phyloP scores from a whole-genome alignment of 2,329 filamentous ascomycete genomes.

The Didymella lethalis region DNA sequence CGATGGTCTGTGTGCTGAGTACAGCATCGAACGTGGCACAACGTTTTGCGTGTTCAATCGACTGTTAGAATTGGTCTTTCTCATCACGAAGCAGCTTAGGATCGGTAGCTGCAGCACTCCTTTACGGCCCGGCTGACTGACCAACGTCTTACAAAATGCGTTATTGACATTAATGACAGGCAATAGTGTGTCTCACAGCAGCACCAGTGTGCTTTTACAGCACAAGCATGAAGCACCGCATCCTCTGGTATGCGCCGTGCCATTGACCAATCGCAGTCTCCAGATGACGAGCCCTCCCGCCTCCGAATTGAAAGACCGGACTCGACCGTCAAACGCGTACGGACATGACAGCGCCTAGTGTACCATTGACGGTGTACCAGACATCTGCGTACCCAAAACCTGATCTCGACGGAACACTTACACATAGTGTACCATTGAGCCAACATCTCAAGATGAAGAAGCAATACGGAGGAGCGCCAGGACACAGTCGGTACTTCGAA shows the following conservation, averaged over 20 bases:
- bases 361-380: slow-evolving; percentile 13
- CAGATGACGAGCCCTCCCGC: neutral
- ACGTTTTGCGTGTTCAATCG: slow-evolving; percentile 1
- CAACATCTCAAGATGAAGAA: slow-evolving; percentile 1
- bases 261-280: slow-evolving; percentile 8
- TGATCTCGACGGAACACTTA: slow-evolving; percentile 10
- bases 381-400: slow-evolving; percentile 8
- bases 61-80: neutral
- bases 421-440: slow-evolving; percentile 11
- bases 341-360: slow-evolving; percentile 17
- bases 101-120: slow-evolving; percentile 9
- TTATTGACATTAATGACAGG: slow-evolving; percentile 18
- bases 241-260: slow-evolving; percentile 10
- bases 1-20: slow-evolving; percentile 3
- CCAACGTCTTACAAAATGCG: slow-evolving; percentile 1
- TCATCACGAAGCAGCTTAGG: slow-evolving; percentile 1
- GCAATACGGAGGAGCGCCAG: slow-evolving; percentile 4
- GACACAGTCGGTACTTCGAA: neutral
- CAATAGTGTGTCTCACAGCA: slow-evolving; percentile 8
- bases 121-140: slow-evolving; percentile 6
- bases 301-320: neutral
- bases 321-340: slow-evolving; percentile 2
- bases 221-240: slow-evolving; percentile 6
- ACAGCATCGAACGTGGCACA: slow-evolving; percentile 13
- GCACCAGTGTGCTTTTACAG: neutral